Evolutionary conservation across 495 filamentous ascomycete species (phyloP).

Genomic region (Aspergillus biplanus): DNA sequence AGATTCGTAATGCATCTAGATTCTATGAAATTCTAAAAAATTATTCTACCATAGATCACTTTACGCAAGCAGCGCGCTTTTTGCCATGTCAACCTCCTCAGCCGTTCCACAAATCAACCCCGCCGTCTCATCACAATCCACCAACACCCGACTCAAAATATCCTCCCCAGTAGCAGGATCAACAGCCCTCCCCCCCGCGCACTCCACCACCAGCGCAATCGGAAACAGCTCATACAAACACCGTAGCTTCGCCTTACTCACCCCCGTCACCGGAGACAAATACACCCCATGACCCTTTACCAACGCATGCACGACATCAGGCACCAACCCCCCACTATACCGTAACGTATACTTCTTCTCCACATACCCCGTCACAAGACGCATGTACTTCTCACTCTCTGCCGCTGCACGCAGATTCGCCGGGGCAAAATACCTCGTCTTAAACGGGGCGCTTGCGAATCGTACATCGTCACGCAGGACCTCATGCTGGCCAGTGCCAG

Average conservation of each 20-base stretch:
- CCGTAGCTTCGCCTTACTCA: not conserved
- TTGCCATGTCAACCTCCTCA: not conserved
- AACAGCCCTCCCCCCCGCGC: not conserved
- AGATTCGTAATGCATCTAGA: no score
- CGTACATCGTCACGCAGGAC: not conserved
- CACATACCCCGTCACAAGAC: not conserved
- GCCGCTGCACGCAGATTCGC: not conserved
- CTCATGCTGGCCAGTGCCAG: not conserved
- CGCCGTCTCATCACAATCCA: not conserved
- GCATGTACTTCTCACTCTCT: not conserved
- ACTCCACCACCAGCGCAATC: not conserved
- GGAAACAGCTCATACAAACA: not conserved
- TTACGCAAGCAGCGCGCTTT: no score
- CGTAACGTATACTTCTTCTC: not conserved
- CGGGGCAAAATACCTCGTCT: not conserved
- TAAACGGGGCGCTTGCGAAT: not conserved
- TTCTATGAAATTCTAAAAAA: no score
- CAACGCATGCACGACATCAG: not conserved
- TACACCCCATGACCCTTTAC: not conserved
- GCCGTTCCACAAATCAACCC: not conserved
- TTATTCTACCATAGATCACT: no score
- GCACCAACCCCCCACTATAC: slow-evolving; percentile 1
- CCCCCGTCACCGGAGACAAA: not conserved
- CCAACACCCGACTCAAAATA: not conserved
- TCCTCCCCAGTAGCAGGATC: not conserved